Base-by-base conservation (phyloP, 148 eudicot species). In the Camellia japonica region DNA sequence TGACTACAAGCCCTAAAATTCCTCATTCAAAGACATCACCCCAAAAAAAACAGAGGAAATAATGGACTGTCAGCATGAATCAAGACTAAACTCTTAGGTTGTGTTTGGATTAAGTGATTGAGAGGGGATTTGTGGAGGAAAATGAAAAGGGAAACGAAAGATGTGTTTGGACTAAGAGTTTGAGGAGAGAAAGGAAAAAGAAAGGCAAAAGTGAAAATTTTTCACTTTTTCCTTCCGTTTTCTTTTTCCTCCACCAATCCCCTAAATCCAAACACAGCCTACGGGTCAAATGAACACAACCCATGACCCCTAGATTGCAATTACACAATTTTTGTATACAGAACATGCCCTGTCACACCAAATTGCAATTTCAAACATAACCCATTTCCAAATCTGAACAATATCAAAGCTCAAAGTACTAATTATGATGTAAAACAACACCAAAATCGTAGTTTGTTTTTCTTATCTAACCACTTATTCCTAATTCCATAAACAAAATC, bases 311-410 rank as follows among this genome's bases (percentile, higher is more conserved):
- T 67, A 67, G 41, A 67, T 67, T 44, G 41, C 23, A 42, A 46
- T 67, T 41, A 13, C n/a, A 42, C 8, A 56, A 58, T 3, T 38
- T 23, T 23, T 5, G 43, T 58, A 56, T 10, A 52, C 19, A 30
- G 49, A 56, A 58, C 65, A 74, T 58, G 65, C 20, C 12, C 38
- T 38, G 51, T 71, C 58, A 56, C 63, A 38, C 64, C 38, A 41
- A 15, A 59, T 46, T 5, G 41, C 52, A 64, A 18, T 49, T 49
- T 63, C 10, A 4, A 20, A 76, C 68, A 49, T 19, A 61, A 60
- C 55, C 78, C 78, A 76, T 60, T 43, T 61, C 41, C 23, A 76
- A 44, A 76, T 61, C 56, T 76, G n/a, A 43, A 76, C 42, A 19
- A 75, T 61, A 46, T 64, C 38, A 76, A 76, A 59, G 52, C 68